Evolutionary conservation across 1,139 yeast species (phyloP).

Genomic region (Kodamaea anthophila): DNA sequence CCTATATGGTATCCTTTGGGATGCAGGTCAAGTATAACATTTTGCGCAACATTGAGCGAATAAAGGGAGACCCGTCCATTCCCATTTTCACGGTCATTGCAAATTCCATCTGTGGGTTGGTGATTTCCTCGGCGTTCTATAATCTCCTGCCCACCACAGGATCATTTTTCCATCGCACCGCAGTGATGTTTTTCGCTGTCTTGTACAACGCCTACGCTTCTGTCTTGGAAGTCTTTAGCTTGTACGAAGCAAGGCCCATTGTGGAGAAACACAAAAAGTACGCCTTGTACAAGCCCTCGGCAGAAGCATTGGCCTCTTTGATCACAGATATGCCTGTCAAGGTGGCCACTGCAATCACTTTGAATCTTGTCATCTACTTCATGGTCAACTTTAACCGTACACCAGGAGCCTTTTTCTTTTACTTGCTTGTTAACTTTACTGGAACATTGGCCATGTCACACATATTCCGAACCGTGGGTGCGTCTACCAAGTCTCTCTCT

Average conservation of each 20-base stretch:
- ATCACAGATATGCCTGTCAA: constrained; percentile 65
- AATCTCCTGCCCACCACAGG: constrained; percentile 38
- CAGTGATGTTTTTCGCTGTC: constrained; percentile 71
- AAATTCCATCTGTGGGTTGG: constrained; percentile 61
- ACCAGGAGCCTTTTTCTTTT: constrained; percentile 67
- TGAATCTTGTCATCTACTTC: constrained; percentile 61
- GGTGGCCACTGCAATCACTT: constrained; percentile 45
- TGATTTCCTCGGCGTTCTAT: constrained; percentile 71
- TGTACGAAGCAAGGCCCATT: constrained; percentile 66
- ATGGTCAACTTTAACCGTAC: constrained; percentile 59
- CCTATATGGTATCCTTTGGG: constrained; percentile 59
- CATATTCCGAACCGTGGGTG: constrained; percentile 66
- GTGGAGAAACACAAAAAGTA: constrained; percentile 75
- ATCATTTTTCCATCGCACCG: constrained; percentile 62
- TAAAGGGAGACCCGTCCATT: constrained; percentile 61
- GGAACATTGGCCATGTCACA: constrained; percentile 66
- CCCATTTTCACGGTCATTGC: constrained; percentile 55
- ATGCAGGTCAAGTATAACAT: constrained; percentile 62
- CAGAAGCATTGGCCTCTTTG: constrained; percentile 68
- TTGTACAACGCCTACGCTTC: constrained; percentile 77
- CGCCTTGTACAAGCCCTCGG: constrained; percentile 72
- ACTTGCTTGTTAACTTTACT: constrained; percentile 46
- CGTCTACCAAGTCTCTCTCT: constrained; percentile 51
- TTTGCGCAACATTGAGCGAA: constrained; percentile 57
- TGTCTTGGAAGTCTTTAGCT: constrained; percentile 62